phyloP scores from a whole-genome alignment of 1,284 basidiomycete species.

The Ganoderma sp. region DNA sequence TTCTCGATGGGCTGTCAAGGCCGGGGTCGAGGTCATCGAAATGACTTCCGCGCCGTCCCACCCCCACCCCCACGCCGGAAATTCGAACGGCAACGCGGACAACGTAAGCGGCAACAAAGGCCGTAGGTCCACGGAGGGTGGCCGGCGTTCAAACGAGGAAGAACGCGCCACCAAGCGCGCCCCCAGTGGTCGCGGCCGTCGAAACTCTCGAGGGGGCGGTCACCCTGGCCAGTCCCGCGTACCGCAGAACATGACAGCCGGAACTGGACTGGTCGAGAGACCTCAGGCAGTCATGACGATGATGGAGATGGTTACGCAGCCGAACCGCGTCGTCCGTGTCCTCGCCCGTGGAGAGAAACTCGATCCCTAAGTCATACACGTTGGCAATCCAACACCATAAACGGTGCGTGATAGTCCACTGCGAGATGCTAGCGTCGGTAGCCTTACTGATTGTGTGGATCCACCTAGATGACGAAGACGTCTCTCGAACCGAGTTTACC shows the following conservation, averaged over 20 bases:
- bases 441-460: background rate
- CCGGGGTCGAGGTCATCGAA: conserved; percentile 61
- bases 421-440: too few relatives aligned
- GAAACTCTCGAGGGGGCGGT: conserved; percentile 35
- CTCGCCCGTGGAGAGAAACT: conserved; percentile 82
- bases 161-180: conserved; percentile 41
- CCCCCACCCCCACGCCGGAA: conserved; percentile 5
- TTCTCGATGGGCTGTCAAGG: conserved; percentile 67
- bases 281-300: conserved; percentile 74
- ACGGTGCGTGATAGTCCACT: conserved; percentile 4
- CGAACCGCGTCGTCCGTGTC: conserved; percentile 73
- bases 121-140: conserved; percentile 37
- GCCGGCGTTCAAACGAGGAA: conserved; percentile 43
- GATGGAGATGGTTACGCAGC: conserved; percentile 75
- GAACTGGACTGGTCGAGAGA: conserved; percentile 63
- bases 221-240: conserved; percentile 26
- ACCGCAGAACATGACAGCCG: conserved; percentile 22
- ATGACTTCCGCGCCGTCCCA: conserved; percentile 48
- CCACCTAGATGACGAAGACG: conserved; percentile 11
- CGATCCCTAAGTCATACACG: conserved; percentile 46
- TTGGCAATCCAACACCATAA: background rate
- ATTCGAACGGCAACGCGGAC: conserved; percentile 13
- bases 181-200: conserved; percentile 34
- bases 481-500: conserved; percentile 10
- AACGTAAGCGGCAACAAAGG: conserved; percentile 31